Evolutionary conservation across 768 basidiomycete species (phyloP).

Genomic region (Neoboletus magnificus): DNA sequence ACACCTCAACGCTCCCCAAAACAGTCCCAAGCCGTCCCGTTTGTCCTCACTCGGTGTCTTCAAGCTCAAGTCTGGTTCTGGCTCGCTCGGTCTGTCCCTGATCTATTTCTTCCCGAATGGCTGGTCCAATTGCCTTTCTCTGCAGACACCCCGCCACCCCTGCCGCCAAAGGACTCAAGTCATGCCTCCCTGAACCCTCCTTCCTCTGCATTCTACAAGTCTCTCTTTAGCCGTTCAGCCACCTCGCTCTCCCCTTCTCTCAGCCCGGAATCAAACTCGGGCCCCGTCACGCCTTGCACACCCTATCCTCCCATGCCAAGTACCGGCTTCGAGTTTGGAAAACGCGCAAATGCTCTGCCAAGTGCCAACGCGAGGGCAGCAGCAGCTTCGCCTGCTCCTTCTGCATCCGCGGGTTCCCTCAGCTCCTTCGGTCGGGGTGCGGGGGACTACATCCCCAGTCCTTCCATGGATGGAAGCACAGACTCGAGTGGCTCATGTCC

Average conservation of each 20-base stretch:
- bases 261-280: conserved; percentile 14
- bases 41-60: conserved; percentile 43
- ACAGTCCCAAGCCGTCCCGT: conserved; percentile 28
- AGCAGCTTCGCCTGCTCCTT: conserved; percentile 15
- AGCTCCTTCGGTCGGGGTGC: conserved; percentile 11
- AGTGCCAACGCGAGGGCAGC: conserved; percentile 5
- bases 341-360: not conserved
- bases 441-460: conserved; percentile 8
- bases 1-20: conserved; percentile 8
- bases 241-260: conserved; percentile 45
- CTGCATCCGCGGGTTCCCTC: conserved; percentile 18
- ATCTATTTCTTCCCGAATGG: not conserved
- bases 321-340: conserved; percentile 1
- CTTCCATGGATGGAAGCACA: conserved; percentile 25
- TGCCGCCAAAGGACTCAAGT: conserved; percentile 59
- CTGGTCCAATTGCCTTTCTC: not conserved
- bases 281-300: conserved; percentile 22
- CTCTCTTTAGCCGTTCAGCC: conserved; percentile 39
- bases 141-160: conserved; percentile 36
- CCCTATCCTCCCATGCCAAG: conserved; percentile 4
- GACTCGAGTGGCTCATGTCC: conserved; percentile 26
- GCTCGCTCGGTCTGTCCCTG: not conserved
- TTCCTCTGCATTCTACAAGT: conserved; percentile 20
- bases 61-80: conserved; percentile 29
- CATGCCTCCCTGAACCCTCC: conserved; percentile 20